Base-by-base conservation (phyloP, 805 yeast species). In the Wickerhamiella australiensis region DNA sequence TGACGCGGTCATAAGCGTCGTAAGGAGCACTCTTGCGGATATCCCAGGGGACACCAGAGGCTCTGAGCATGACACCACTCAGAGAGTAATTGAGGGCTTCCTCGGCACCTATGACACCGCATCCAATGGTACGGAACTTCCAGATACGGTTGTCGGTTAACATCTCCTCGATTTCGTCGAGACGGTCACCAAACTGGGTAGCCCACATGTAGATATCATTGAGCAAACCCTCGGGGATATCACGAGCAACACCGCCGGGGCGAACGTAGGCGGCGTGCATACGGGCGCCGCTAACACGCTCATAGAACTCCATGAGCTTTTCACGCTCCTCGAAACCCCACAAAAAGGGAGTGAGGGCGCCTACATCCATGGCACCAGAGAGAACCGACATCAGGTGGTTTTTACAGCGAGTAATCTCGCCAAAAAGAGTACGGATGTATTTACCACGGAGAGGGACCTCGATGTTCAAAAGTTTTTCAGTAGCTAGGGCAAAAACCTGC, bases 161-260 rank as follows among this genome's bases (percentile, higher is more conserved):
- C 69, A 85, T 75, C 68, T 85, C 95, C 70, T 85, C 95, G 55
- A 83, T 80, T 68, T 85, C 95, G 66, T 85, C 95, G 57, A 85
- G 69, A 71, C 95, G 78, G 70, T 85, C 95, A 64, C 94, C 95
- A 59, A 85, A 85, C 71, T 85, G 95, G 21, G 95, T 85, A 50
- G 94, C 94, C 95, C 95, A 85, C 90, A 85, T 85, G 68, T 83
- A 85, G 56, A 85, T 85, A 65, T 85, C 95, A 66, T 85, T 95
- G 59, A 85, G 75, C 61, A 85, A 66, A 47, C 95, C 95, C 37
- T 77, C 80, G 22, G 95, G 95, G 53, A 85, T 67, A 68, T 85
- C 95, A 68, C 82, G 94, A 18, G 90, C 70, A 17, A 85, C 95
- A 62, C 95, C 95, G 61, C 95, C 95, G 50, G 95, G 95, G 70